These are phyloP conservation scores for Amylostereum chailletii DNA, from an alignment of 1,284 basidiomycete species.

Conservation along the genomic window DNA sequence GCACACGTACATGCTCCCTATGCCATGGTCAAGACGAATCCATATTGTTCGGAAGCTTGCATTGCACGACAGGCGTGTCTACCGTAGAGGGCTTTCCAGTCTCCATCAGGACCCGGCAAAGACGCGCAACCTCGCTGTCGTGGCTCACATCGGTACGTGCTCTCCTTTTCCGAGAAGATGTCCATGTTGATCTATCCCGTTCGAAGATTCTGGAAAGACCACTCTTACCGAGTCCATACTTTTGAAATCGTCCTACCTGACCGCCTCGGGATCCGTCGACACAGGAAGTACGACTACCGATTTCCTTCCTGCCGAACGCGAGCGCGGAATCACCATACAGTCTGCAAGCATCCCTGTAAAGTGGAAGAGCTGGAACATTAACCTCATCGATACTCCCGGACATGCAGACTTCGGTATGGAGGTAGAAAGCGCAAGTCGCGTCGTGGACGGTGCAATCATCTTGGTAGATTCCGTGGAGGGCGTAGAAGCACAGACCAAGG, in stretches of 20 bases:
- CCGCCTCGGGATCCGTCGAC: conserved; percentile 74
- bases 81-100: conserved; percentile 25
- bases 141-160: conserved; percentile 71
- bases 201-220: conserved; percentile 81
- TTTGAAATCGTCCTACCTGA: conserved; percentile 67
- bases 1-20: neutral
- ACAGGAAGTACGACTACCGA: conserved; percentile 88
- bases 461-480: conserved; percentile 87
- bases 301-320: conserved; percentile 82
- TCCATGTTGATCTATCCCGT: conserved; percentile 8
- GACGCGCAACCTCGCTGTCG: conserved; percentile 71
- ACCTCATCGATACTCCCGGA: conserved; percentile 86
- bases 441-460: conserved; percentile 84
- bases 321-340: conserved; percentile 88
- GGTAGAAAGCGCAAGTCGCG: conserved; percentile 84
- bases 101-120: conserved; percentile 31
- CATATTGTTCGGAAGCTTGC: neutral
- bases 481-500: conserved; percentile 84
- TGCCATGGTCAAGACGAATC: conserved; percentile 1
- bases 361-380: conserved; percentile 80
- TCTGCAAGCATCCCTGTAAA: conserved; percentile 87
- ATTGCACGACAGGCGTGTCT: conserved; percentile 10
- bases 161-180: conserved; percentile 1
- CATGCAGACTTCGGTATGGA: conserved; percentile 95
- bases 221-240: conserved; percentile 86